Conservation (phyloP, 108 stramenopile genomes). For the Epipyxis sp. region DNA sequence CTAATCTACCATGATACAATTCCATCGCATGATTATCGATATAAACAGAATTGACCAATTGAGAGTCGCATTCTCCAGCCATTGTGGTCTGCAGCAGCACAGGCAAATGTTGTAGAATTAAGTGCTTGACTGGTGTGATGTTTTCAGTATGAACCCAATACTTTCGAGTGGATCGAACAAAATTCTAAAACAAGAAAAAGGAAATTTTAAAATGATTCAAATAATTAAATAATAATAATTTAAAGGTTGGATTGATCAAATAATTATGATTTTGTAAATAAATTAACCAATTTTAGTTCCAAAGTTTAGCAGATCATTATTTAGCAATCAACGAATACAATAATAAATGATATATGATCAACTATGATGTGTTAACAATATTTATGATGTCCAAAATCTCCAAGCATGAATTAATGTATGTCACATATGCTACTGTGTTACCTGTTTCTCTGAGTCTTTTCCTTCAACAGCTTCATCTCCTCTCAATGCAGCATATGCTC, state of each 20-base stretch:
- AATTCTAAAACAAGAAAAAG: too few relatives aligned
- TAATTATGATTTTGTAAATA: too few relatives aligned
- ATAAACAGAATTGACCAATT: slow-evolving; percentile 88
- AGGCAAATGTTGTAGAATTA: slow-evolving; percentile 82
- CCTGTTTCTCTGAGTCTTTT: slow-evolving; percentile 40
- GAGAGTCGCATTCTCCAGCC: slow-evolving; percentile 64
- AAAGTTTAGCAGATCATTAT: too few relatives aligned
- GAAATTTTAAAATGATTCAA: too few relatives aligned
- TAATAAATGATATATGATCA: too few relatives aligned
- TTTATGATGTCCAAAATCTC: too few relatives aligned
- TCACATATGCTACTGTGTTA: background rate
- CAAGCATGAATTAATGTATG: too few relatives aligned
- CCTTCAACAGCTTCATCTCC: slow-evolving; percentile 75
- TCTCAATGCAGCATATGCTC: slow-evolving; percentile 69
- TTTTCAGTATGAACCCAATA: slow-evolving; percentile 97
- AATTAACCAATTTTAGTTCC: too few relatives aligned
- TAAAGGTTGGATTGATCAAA: too few relatives aligned
- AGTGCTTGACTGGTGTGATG: slow-evolving; percentile 84
- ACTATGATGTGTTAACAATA: too few relatives aligned
- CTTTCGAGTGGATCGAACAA: slow-evolving; percentile 84
- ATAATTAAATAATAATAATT: too few relatives aligned
- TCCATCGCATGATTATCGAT: slow-evolving; percentile 57
- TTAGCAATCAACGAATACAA: too few relatives aligned
- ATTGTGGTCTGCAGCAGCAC: slow-evolving; percentile 58
- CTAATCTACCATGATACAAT: slow-evolving; percentile 88